These are phyloP conservation scores for Wickerhamomyces silvicola DNA, from an alignment of 805 yeast genomes.

Conservation along the genomic window DNA sequence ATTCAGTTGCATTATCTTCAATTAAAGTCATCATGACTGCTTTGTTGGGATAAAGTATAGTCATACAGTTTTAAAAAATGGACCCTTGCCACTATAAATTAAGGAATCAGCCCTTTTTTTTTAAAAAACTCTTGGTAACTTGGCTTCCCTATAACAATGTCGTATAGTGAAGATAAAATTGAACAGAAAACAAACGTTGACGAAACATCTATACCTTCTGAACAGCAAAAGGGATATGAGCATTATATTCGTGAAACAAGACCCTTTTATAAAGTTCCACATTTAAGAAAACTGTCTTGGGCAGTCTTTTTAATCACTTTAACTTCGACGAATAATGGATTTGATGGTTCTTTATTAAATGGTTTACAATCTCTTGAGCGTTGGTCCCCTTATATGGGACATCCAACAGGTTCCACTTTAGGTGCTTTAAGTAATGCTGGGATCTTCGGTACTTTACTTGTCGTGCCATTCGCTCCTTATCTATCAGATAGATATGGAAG, in stretches of 20 bases:
- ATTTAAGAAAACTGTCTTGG: slow-evolving; percentile 29
- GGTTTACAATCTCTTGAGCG: slow-evolving; percentile 35
- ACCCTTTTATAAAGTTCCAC: slow-evolving; percentile 29
- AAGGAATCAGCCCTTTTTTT: no score
- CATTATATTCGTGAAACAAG: slow-evolving; percentile 10
- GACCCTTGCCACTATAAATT: no score
- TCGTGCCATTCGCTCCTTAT: slow-evolving; percentile 20
- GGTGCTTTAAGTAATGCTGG: slow-evolving; percentile 34
- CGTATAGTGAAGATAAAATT: no score
- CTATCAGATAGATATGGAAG: slow-evolving; percentile 33
- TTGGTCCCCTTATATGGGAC: slow-evolving; percentile 32
- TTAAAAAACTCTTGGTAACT: no score
- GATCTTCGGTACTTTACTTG: slow-evolving; percentile 30
- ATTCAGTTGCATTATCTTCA: no score
- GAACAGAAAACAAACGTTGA: no score
- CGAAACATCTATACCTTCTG: no score
- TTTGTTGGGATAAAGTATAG: no score
- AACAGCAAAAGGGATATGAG: no score
- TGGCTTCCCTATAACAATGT: no score
- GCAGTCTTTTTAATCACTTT: slow-evolving; percentile 33
- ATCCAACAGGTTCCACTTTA: slow-evolving; percentile 28
- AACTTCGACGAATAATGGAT: slow-evolving; percentile 38
- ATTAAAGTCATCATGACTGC: no score
- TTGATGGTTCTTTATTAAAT: slow-evolving; percentile 40
- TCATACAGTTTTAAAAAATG: no score